Conservation (phyloP, 2,329 filamentous ascomycete genomes). For the Alternaria arbusti region DNA sequence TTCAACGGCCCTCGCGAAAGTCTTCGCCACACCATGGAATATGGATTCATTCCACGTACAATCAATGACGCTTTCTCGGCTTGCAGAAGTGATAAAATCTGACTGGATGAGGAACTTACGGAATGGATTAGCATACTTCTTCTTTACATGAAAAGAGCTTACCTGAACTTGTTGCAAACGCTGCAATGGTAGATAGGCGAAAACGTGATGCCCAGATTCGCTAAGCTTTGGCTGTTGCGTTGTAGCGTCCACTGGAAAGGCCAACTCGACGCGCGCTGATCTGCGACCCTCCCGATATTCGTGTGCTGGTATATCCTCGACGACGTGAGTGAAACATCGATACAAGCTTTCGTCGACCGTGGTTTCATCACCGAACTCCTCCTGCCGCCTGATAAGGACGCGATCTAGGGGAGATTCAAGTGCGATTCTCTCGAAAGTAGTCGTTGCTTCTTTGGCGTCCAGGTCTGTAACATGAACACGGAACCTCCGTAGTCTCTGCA, state of each 20-base stretch:
- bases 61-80: conserved; percentile 25
- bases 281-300: conserved; percentile 11
- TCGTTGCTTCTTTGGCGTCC: not conserved
- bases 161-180: conserved; percentile 24
- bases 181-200: conserved; percentile 29
- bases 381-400: not conserved
- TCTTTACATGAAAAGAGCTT: not conserved
- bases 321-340: not conserved
- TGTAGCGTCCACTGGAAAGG: conserved; percentile 25
- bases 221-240: conserved; percentile 21
- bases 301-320: conserved; percentile 16
- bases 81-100: conserved; percentile 34
- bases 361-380: not conserved
- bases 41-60: conserved; percentile 29
- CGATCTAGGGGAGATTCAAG: not conserved
- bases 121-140: not conserved
- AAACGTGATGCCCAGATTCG: conserved; percentile 20
- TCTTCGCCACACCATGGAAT: conserved; percentile 11
- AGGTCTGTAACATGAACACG: not conserved
- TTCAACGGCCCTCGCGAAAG: conserved; percentile 14
- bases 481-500: conserved; percentile 14
- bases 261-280: conserved; percentile 17
- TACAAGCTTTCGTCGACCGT: not conserved
- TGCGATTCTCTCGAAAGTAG: not conserved
- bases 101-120: conserved; percentile 35